Percentiles rank a stretch among this genome's conserved stretches.
Conservation (phyloP, 176 grass and related monocot genomes). For the Dactylis glomerata region DNA sequence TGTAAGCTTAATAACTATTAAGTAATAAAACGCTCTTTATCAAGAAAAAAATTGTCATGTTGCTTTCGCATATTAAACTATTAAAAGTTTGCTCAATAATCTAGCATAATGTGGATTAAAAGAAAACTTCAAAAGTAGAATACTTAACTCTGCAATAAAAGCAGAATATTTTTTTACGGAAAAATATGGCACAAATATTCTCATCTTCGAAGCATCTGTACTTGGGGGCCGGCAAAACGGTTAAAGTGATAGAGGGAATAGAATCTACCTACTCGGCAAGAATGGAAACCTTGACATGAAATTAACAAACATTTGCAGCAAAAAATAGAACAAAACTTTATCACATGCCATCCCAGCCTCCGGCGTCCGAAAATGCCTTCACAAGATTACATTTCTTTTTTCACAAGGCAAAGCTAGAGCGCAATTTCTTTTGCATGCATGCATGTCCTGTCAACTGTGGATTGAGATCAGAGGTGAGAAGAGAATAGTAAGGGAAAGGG, state of each 20-base stretch:
- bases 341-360: background rate
- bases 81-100: too few relatives aligned
- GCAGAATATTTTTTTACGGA: background rate
- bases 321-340: background rate
- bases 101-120: too few relatives aligned
- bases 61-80: too few relatives aligned
- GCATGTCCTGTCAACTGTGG: slow-evolving; percentile 16
- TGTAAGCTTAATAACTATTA: too few relatives aligned
- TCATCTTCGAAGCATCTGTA: slow-evolving; percentile 18
- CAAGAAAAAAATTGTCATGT: too few relatives aligned
- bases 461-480: slow-evolving; percentile 36
- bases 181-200: background rate
- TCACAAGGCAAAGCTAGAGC: background rate
- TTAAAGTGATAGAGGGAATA: slow-evolving; percentile 10
- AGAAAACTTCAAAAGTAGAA: too few relatives aligned
- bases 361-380: background rate
- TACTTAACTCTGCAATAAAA: too few relatives aligned
- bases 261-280: background rate
- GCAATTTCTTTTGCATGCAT: background rate
- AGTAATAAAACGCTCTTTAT: too few relatives aligned
- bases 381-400: background rate
- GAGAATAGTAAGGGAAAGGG: background rate
- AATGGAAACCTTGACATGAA: slow-evolving; percentile 9
- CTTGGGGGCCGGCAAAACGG: background rate
- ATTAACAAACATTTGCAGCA: background rate